phyloP scores from a whole-genome alignment of 352 stramenopile species.

The Globisporangium sylvaticum region DNA sequence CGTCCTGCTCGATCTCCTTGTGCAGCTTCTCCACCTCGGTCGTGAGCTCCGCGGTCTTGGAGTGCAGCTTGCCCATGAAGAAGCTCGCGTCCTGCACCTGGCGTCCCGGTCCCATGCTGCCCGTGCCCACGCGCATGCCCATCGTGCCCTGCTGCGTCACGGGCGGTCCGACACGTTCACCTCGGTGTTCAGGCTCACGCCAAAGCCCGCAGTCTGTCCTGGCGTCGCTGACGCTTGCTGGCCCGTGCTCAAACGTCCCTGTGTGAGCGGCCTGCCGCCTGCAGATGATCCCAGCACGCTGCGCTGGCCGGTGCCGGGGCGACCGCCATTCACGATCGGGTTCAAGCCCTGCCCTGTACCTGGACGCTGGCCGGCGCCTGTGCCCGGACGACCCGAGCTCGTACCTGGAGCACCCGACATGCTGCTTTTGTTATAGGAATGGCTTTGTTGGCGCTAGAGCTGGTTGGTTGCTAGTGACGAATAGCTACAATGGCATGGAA shows the following conservation, averaged over 20 bases:
- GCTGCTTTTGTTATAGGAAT: neutral
- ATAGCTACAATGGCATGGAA: neutral
- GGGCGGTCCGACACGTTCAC: conserved; percentile 88
- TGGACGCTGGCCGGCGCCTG: conserved; percentile 35
- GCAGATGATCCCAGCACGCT: conserved; percentile 42
- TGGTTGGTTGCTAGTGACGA: neutral
- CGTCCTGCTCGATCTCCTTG: conserved; percentile 83
- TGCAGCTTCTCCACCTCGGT: conserved; percentile 76
- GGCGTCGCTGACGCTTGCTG: conserved; percentile 58
- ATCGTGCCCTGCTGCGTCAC: conserved; percentile 93
- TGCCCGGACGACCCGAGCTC: conserved; percentile 58
- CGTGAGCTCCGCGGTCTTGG: conserved; percentile 87
- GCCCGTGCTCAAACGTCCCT: conserved; percentile 45
- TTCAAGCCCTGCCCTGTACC: conserved; percentile 61
- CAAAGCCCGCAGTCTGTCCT: conserved; percentile 61
- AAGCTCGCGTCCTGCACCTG: conserved; percentile 88
- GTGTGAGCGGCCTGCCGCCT: conserved; percentile 43
- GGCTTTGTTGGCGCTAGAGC: neutral
- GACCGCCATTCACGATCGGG: conserved; percentile 40
- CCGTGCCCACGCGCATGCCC: conserved; percentile 81
- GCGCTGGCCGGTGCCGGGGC: conserved; percentile 54
- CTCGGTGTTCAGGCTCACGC: conserved; percentile 86
- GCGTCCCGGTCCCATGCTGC: conserved; percentile 55
- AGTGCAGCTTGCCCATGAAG: conserved; percentile 88
- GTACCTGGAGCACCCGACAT: conserved; percentile 46